Evolutionary conservation across 139 green algal species (phyloP).

Genomic region (Gonium pectorale): DNA sequence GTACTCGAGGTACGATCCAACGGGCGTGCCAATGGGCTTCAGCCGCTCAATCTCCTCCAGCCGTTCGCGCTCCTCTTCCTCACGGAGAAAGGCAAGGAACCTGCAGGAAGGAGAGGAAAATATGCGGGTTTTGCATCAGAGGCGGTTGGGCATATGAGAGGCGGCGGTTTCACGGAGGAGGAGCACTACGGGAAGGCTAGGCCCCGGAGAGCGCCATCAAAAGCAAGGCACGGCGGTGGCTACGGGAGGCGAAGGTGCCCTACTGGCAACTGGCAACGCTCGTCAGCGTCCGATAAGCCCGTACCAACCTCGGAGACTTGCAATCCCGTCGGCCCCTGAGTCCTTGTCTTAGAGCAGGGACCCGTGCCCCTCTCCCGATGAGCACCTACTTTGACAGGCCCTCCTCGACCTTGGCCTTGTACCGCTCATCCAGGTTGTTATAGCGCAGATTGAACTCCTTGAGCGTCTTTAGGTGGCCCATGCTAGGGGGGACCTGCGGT

Average conservation of each 20-base stretch:
- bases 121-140: too few species aligned
- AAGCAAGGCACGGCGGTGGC: too few species aligned
- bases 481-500: conserved; percentile 70
- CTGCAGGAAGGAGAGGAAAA: not conserved
- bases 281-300: too few species aligned
- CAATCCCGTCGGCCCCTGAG: too few species aligned
- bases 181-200: too few species aligned
- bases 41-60: conserved; percentile 90
- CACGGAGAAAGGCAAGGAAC: conserved; percentile 84
- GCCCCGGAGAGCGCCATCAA: too few species aligned
- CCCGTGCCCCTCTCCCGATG: too few species aligned
- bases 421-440: conserved; percentile 83
- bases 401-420: conserved; percentile 78
- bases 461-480: conserved; percentile 81
- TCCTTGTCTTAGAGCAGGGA: too few species aligned
- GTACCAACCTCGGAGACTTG: too few species aligned
- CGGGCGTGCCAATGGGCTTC: conserved; percentile 82
- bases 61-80: conserved; percentile 87
- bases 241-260: too few species aligned
- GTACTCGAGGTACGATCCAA: conserved; percentile 66
- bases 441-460: conserved; percentile 90
- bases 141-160: not conserved
- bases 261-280: too few species aligned
- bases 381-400: conserved; percentile 74
- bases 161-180: too few species aligned